phyloP scores from a whole-genome alignment of 768 basidiomycete genomes.

The Boletus vermiculosoides region DNA sequence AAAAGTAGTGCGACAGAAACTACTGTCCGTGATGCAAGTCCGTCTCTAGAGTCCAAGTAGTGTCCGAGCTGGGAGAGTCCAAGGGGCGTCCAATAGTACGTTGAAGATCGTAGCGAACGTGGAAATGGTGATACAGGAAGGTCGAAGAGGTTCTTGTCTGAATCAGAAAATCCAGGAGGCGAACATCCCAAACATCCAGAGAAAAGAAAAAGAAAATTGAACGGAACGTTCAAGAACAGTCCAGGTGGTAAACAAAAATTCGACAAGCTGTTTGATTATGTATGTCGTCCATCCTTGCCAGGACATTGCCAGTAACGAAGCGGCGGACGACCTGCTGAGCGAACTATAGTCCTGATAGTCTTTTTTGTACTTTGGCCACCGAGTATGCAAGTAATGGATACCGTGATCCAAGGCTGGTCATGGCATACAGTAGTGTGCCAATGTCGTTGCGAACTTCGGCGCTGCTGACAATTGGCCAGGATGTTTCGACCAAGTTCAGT shows the following conservation, averaged over 20 bases:
- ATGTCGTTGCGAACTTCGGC: conserved; percentile 63
- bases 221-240: conserved; percentile 13
- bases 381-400: conserved; percentile 55
- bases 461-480: conserved; percentile 60
- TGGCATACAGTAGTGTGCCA: conserved; percentile 57
- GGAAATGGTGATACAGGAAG: conserved; percentile 8
- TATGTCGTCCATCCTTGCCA: background rate
- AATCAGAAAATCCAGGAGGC: conserved; percentile 4
- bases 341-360: conserved; percentile 29
- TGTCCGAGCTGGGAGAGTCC: conserved; percentile 20
- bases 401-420: conserved; percentile 56
- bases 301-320: conserved; percentile 1
- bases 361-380: conserved; percentile 32
- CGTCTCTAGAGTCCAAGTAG: conserved; percentile 28
- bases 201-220: background rate
- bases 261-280: background rate
- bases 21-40: conserved; percentile 25
- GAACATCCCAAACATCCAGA: conserved; percentile 9
- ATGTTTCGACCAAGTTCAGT: conserved; percentile 57
- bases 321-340: conserved; percentile 2
- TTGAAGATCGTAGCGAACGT: conserved; percentile 28
- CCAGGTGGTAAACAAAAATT: conserved; percentile 1
- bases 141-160: conserved; percentile 9
- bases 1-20: conserved; percentile 10
- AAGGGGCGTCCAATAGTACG: conserved; percentile 21